phyloP scores from a whole-genome alignment of 202 grass and related monocot species.

The Musa balbisiana region DNA sequence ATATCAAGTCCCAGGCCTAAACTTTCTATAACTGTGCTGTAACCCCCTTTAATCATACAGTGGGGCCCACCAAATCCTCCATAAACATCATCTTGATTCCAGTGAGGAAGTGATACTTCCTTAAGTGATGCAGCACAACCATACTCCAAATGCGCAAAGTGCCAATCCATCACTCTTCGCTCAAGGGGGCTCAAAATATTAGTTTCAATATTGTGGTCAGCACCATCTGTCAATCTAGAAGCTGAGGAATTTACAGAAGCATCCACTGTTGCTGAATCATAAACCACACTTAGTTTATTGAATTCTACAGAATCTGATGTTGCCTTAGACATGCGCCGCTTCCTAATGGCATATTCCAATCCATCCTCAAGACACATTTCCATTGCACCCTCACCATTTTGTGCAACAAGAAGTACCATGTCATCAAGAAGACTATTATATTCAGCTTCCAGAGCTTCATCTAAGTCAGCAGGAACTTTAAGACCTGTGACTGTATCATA shows the following conservation, averaged over 20 bases:
- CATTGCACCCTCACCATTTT: conserved; percentile 79
- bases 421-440: conserved; percentile 92
- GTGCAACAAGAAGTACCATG: conserved; percentile 74
- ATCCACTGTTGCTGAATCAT: conserved; percentile 31
- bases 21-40: conserved; percentile 62
- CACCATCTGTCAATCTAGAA: conserved; percentile 35
- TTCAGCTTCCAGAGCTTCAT: conserved; percentile 71
- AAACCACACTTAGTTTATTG: conserved; percentile 34
- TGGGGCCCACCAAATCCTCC: conserved; percentile 96
- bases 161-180: conserved; percentile 97
- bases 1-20: conserved; percentile 82
- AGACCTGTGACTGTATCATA: conserved; percentile 83
- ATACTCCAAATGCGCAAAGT: conserved; percentile 98
- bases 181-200: conserved; percentile 75
- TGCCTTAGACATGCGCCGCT: conserved; percentile 42
- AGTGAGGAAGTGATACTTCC: conserved; percentile 90
- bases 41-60: conserved; percentile 99
- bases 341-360: conserved; percentile 82
- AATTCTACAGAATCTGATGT: conserved; percentile 35
- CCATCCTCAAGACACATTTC: conserved; percentile 89
- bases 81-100: conserved; percentile 98
- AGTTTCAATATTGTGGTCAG: conserved; percentile 27
- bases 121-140: conserved; percentile 90
- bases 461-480: conserved; percentile 77
- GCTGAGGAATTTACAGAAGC: conserved; percentile 34